These are phyloP conservation scores for Candida chilensis DNA, from an alignment of 805 yeast genomes.

Conservation along the genomic window DNA sequence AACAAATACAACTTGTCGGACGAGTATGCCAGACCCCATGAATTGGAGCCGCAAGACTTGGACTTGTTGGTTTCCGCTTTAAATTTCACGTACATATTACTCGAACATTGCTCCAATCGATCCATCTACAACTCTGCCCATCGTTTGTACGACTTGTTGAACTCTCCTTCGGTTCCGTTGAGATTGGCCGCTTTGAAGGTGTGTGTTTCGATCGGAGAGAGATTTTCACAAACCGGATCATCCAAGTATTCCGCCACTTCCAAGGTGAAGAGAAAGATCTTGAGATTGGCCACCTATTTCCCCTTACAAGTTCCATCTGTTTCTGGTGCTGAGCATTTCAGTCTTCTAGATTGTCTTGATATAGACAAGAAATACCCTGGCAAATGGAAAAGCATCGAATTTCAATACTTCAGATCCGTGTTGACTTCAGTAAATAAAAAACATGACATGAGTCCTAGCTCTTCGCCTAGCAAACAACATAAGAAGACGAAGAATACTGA, in stretches of 20 bases:
- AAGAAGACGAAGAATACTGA: too few relatives aligned
- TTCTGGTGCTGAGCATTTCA: conserved; percentile 26
- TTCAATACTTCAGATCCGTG: conserved; percentile 15
- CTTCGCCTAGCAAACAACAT: neutral
- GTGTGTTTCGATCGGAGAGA: conserved; percentile 49
- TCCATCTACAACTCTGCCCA: conserved; percentile 61
- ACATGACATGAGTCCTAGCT: neutral
- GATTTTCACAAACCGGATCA: conserved; percentile 38
- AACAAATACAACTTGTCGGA: conserved; percentile 42
- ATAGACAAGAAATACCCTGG: conserved; percentile 25
- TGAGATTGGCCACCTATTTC: conserved; percentile 43
- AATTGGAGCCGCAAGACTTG: conserved; percentile 37
- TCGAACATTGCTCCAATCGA: conserved; percentile 64
- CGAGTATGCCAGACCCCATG: conserved; percentile 34
- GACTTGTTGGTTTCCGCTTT: conserved; percentile 40
- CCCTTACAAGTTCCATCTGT: conserved; percentile 38
- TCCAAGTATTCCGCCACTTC: conserved; percentile 34
- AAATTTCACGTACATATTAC: conserved; percentile 49
- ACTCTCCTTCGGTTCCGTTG: conserved; percentile 50
- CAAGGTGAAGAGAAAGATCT: conserved; percentile 30
- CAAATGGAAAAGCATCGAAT: conserved; percentile 19
- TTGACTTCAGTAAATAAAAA: neutral
- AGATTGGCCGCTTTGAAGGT: conserved; percentile 54
- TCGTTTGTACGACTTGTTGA: conserved; percentile 47
- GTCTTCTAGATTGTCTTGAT: conserved; percentile 36